These are phyloP conservation scores for Alternaria novae-zelandiae DNA, from an alignment of 2,329 filamentous ascomycete genomes.

Conservation along the genomic window DNA sequence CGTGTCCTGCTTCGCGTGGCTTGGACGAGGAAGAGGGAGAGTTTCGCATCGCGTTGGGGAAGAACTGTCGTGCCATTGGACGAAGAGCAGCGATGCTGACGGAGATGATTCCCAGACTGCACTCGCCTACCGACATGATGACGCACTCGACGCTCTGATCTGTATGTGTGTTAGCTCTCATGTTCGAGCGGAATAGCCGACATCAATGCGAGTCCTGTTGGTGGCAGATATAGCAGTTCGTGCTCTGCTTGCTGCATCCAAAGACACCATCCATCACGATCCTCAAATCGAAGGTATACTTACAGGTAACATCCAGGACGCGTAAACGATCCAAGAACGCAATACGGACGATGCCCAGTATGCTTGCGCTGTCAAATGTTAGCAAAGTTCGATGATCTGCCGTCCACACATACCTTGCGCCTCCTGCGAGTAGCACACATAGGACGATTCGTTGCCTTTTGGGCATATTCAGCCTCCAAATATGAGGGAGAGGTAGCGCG, in stretches of 20 bases:
- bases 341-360: conserved; percentile 33
- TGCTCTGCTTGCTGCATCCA: background rate
- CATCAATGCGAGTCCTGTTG: background rate
- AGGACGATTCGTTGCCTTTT: conserved; percentile 35
- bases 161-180: conserved; percentile 3
- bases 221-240: background rate
- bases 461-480: conserved; percentile 36
- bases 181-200: background rate
- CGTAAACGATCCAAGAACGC: conserved; percentile 24
- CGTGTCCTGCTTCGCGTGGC: background rate
- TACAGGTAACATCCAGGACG: conserved; percentile 33
- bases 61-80: conserved; percentile 27
- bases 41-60: conserved; percentile 16
- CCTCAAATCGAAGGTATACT: conserved; percentile 1
- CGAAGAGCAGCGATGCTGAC: conserved; percentile 38
- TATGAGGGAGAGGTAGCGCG: conserved; percentile 30
- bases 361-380: conserved; percentile 23
- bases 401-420: conserved; percentile 27
- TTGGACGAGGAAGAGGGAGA: background rate
- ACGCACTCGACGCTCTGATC: conserved; percentile 29
- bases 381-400: background rate
- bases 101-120: conserved; percentile 36
- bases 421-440: conserved; percentile 34
- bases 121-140: conserved; percentile 37
- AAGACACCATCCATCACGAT: background rate